Evolutionary conservation across 1,139 yeast species (phyloP), one percentile per base, ranked within the genome.

Genomic region (Casaregolazyma lundiana): DNA sequence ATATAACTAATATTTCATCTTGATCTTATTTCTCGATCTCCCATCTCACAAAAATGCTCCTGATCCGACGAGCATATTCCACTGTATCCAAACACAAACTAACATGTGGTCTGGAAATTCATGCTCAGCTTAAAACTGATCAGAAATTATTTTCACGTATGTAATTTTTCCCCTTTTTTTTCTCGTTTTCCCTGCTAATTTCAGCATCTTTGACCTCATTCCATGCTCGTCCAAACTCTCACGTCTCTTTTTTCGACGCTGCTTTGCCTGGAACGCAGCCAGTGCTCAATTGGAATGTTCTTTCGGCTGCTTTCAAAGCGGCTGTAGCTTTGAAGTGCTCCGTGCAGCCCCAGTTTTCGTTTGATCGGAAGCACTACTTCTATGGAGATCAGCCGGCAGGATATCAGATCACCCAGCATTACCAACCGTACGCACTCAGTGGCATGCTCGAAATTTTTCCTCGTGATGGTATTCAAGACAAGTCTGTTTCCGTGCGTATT

Each of bases 381-480:
- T 92, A 92, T 62, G 94, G 94, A 0, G 99, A 92, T 64, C 97
- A 92, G 64, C 98, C 98, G 0, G 69, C 86, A 45, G 99, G 99
- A 0, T 92, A 89, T 64, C 99, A 92, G 62, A 83, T 92, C 47
- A 92, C 99, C 0, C 99, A 92, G 66, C 86, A 80, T 59, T 88
- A 77, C 61, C 74, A 75, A 41, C 97, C 99, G 1, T 71, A 86
- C 43, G 95, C 97, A 1, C 71, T 64, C 34, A 71, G 76, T 42
- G 98, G 98, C 0, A 54, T 51, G 17, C 44, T 92, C 38, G 63
- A 62, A 26, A 63, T 92, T 40, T 64, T 57, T 9, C 65, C 68
- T 19, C 66, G 75, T 46, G 96, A 88, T 60, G 81, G 77, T 6
- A 70, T 80, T 1, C 45, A 52, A 15, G 51, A 53, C 5, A 17